Percentiles rank a stretch among this genome's conserved stretches.
Conservation (phyloP, 345 rosid genomes). For the Cardiospermum halicacabum region DNA sequence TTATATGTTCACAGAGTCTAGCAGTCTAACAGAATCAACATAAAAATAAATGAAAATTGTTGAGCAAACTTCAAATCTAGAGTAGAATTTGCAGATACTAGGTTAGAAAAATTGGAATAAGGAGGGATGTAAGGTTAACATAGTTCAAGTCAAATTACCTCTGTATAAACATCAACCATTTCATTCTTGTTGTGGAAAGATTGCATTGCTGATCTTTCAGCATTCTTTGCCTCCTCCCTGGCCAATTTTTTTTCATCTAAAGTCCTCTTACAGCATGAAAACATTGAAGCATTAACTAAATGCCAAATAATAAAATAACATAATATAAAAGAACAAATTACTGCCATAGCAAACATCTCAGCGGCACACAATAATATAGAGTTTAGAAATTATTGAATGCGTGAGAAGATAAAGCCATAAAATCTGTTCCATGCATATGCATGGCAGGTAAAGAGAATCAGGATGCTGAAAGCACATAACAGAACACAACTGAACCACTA, state of each 20-base stretch:
- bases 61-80: neutral
- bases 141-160: slow-evolving; percentile 44
- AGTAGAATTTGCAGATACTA: slow-evolving; percentile 4
- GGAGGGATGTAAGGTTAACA: neutral
- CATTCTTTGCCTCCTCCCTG: slow-evolving; percentile 62
- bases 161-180: slow-evolving; percentile 57
- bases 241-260: slow-evolving; percentile 73
- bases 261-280: slow-evolving; percentile 45
- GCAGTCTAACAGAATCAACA: neutral
- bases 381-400: neutral
- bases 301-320: neutral
- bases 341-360: neutral
- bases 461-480: neutral
- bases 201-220: slow-evolving; percentile 64
- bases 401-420: neutral
- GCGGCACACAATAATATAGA: slow-evolving; percentile 3
- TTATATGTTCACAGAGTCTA: neutral
- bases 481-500: neutral
- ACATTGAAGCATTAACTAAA: neutral
- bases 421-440: neutral
- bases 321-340: neutral
- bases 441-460: neutral
- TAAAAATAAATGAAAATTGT: neutral
- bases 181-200: slow-evolving; percentile 68
- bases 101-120: neutral